Evolutionary conservation across 768 basidiomycete genomes (phyloP).

Genomic region (Boletus pseudopeckii): DNA sequence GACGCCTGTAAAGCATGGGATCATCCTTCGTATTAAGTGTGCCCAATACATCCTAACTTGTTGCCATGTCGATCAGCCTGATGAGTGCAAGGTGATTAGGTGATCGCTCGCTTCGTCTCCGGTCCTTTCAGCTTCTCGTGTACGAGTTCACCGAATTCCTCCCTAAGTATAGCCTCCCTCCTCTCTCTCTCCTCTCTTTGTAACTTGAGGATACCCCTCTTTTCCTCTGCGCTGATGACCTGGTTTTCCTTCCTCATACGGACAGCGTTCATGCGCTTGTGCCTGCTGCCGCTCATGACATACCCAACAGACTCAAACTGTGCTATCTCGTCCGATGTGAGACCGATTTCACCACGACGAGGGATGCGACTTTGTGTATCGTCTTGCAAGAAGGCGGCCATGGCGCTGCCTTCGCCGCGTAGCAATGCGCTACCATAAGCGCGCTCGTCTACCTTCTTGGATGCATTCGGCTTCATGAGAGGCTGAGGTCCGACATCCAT

Average conservation of each 20-base stretch:
- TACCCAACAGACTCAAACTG: constrained; percentile 87
- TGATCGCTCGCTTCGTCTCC: constrained; percentile 23
- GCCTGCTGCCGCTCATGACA: constrained; percentile 95
- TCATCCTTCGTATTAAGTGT: not conserved
- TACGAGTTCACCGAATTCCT: constrained; percentile 86
- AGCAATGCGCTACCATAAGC: constrained; percentile 87
- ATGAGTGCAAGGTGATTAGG: not conserved
- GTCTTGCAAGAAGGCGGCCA: constrained; percentile 95
- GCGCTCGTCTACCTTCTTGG: constrained; percentile 70
- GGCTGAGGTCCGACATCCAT: constrained; percentile 82
- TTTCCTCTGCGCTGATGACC: constrained; percentile 98
- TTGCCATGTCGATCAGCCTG: not conserved
- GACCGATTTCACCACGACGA: constrained; percentile 96
- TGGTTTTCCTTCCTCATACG: constrained; percentile 99
- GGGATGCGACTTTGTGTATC: constrained; percentile 85
- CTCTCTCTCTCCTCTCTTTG: constrained; percentile 93
- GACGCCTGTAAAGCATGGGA: not conserved
- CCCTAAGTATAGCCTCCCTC: constrained; percentile 83
- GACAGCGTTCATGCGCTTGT: constrained; percentile 97
- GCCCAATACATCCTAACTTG: not conserved
- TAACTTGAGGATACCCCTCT: constrained; percentile 90
- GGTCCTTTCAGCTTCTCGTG: constrained; percentile 65
- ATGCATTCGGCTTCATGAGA: constrained; percentile 37
- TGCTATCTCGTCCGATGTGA: constrained; percentile 85
- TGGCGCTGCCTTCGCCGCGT: constrained; percentile 94